A percentile compares a stretch with the other conserved stretches of the same genome.
Evolutionary conservation across 331 rosid species (phyloP).

Genomic region (Arachis monticola): DNA sequence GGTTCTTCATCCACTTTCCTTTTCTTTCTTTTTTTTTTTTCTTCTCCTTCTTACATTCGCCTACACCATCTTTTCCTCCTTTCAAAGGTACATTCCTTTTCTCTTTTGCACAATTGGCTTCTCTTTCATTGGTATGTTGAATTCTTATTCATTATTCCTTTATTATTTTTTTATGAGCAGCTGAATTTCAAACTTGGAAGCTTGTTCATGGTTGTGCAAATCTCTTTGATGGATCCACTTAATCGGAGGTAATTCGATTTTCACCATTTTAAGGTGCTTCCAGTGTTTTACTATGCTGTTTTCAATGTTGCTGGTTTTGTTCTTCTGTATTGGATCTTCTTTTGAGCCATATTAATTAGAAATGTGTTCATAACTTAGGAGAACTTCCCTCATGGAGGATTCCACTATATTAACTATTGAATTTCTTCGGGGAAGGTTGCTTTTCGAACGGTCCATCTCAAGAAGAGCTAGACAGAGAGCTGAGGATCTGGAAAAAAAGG

Average conservation of each 20-base stretch:
- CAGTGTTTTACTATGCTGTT: slow-evolving; percentile 15
- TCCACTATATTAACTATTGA: slow-evolving; percentile 79
- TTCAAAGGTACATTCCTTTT: neutral
- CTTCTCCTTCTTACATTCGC: neutral
- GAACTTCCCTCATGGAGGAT: slow-evolving; percentile 61
- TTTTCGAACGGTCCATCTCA: slow-evolving; percentile 87
- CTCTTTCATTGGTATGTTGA: neutral
- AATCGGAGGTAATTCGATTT: slow-evolving; percentile 62
- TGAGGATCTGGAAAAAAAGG: slow-evolving; percentile 77
- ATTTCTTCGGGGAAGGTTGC: slow-evolving; percentile 84
- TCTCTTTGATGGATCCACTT: slow-evolving; percentile 58
- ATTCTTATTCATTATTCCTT: neutral
- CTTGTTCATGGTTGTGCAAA: slow-evolving; percentile 47
- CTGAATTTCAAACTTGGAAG: slow-evolving; percentile 32
- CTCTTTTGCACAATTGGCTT: neutral
- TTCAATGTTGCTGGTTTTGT: neutral
- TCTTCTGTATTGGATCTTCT: neutral
- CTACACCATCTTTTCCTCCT: neutral
- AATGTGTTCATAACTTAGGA: slow-evolving; percentile 42
- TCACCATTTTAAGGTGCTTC: slow-evolving; percentile 1
- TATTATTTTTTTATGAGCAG: slow-evolving; percentile 11
- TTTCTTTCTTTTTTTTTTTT: neutral
- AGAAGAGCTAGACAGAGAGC: slow-evolving; percentile 86
- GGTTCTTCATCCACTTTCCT: neutral
- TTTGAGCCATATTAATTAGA: slow-evolving; percentile 38